Conservation (phyloP, 2,329 filamentous ascomycete genomes). For the Bipolaris bicolor region DNA sequence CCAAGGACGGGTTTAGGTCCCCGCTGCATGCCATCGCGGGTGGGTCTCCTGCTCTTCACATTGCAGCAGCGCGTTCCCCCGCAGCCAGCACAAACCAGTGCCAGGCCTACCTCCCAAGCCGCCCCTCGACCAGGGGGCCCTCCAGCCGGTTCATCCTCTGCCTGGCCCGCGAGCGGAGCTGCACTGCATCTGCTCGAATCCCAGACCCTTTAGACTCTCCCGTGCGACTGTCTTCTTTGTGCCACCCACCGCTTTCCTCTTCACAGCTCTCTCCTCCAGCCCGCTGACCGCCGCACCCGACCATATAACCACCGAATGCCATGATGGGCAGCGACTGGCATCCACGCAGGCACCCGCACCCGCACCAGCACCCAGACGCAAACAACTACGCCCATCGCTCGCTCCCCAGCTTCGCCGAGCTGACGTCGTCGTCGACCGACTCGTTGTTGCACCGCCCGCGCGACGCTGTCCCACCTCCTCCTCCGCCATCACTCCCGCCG, state of each 20-base stretch:
- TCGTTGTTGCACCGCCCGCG: constrained; percentile 24
- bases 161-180: constrained; percentile 11
- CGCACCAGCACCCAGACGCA: constrained; percentile 13
- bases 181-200: constrained; percentile 13
- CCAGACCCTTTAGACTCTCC: constrained; percentile 15
- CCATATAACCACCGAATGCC: constrained; percentile 14
- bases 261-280: constrained; percentile 4
- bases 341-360: constrained; percentile 16
- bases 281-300: constrained; percentile 7
- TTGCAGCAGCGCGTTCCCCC: constrained; percentile 18
- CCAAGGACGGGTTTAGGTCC: constrained; percentile 14
- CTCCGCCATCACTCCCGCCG: background rate
- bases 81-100: constrained; percentile 19
- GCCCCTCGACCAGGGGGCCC: constrained; percentile 15
- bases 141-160: constrained; percentile 14
- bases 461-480: constrained; percentile 15
- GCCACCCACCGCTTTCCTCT: constrained; percentile 12
- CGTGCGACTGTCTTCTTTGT: constrained; percentile 17
- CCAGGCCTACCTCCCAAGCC: constrained; percentile 12
- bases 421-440: constrained; percentile 27
- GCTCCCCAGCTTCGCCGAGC: constrained; percentile 33
- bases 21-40: constrained; percentile 17
- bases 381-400: constrained; percentile 20
- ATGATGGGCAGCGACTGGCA: constrained; percentile 27
- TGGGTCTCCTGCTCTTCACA: constrained; percentile 16